Evolutionary conservation across 2,329 filamentous ascomycete species (phyloP).

Genomic region (Thielaviopsis ethacetica): DNA sequence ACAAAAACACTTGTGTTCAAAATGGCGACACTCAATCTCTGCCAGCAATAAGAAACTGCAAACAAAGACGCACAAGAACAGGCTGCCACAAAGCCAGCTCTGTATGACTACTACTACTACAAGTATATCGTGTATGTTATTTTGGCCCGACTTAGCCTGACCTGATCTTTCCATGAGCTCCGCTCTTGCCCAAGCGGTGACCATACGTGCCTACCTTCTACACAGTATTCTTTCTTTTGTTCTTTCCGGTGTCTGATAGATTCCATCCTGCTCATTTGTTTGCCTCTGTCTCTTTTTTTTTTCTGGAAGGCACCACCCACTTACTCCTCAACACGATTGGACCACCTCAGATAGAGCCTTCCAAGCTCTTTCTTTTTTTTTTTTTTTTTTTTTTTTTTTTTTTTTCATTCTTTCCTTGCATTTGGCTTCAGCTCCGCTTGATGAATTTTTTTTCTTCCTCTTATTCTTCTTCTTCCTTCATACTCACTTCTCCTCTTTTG

Average conservation of each 20-base stretch:
- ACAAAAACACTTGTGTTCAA: too few relatives aligned
- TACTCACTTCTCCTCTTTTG: background rate
- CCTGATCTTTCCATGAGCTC: background rate
- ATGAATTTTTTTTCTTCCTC: background rate
- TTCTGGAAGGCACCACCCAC: background rate
- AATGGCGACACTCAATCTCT: too few relatives aligned
- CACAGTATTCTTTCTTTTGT: background rate
- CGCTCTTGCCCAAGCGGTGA: background rate
- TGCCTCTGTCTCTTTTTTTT: background rate
- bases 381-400: background rate
- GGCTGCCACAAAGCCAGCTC: too few relatives aligned
- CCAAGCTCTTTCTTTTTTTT: background rate
- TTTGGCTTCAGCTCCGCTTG: background rate
- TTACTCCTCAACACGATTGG: background rate
- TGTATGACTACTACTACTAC: too few relatives aligned
- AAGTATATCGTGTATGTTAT: background rate
- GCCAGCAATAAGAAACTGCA: too few relatives aligned
- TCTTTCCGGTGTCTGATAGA: background rate
- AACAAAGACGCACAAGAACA: too few relatives aligned
- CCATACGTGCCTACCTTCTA: background rate
- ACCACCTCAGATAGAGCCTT: background rate
- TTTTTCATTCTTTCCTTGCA: conserved; percentile 2
- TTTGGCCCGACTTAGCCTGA: background rate
- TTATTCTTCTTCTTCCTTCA: conserved; percentile 5
- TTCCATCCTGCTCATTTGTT: background rate